Percentiles rank a stretch among this genome's conserved stretches.
phyloP scores from a whole-genome alignment of 2,329 filamentous ascomycete genomes.

The Passalora sequoiae region DNA sequence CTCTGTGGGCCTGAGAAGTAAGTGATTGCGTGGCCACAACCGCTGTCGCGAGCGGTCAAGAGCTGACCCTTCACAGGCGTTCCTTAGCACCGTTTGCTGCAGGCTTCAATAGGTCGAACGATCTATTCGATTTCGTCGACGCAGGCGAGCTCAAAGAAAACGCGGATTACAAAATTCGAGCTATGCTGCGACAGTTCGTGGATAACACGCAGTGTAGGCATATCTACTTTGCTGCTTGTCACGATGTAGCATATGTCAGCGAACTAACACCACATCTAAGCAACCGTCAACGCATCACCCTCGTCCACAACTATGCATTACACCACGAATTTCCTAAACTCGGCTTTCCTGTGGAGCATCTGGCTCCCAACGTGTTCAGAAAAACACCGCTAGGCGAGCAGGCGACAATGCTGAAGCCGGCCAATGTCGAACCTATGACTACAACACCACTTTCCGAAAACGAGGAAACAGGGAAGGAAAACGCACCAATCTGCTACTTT shows the following conservation, averaged over 20 bases:
- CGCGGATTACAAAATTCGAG: constrained; percentile 57
- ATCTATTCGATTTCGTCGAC: constrained; percentile 58
- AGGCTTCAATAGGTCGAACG: constrained; percentile 49
- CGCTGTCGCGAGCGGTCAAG: no score
- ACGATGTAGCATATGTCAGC: constrained; percentile 53
- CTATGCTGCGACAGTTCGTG: constrained; percentile 47
- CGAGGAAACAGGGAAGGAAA: background rate
- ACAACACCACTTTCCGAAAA: background rate
- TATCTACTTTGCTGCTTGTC: constrained; percentile 60
- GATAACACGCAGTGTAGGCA: constrained; percentile 59
- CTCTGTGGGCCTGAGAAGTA: constrained; percentile 49
- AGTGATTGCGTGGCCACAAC: background rate
- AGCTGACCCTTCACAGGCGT: background rate
- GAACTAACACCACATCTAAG: constrained; percentile 51
- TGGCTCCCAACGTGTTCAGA: constrained; percentile 50
- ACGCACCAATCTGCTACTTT: constrained; percentile 20
- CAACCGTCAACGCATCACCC: constrained; percentile 48
- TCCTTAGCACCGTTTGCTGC: background rate
- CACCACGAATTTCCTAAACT: constrained; percentile 51
- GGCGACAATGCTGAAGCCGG: no score
- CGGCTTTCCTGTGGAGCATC: constrained; percentile 47
- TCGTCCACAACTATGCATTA: constrained; percentile 50
- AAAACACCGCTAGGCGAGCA: constrained; percentile 32
- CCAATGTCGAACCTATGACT: background rate
- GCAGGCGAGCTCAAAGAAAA: constrained; percentile 57